Percentiles rank a stretch among this genome's conserved stretches.
These are phyloP conservation scores for Allodekkera sacchari DNA, from an alignment of 805 yeast species.

Conservation along the genomic window DNA sequence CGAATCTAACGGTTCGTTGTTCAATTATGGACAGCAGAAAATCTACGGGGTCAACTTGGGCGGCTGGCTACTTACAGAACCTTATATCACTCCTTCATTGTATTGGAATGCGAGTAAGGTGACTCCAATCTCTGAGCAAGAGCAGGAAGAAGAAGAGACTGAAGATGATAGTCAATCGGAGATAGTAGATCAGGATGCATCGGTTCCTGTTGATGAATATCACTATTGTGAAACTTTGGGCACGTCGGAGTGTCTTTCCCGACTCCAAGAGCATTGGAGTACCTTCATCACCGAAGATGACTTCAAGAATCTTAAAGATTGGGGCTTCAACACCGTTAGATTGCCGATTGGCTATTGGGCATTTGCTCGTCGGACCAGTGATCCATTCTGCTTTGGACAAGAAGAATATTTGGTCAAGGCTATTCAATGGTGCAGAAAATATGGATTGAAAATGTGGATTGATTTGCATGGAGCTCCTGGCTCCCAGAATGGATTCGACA, in stretches of 20 bases:
- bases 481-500: constrained; percentile 93
- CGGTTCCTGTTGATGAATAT: constrained; percentile 77
- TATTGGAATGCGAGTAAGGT: constrained; percentile 29
- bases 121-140: too few relatives aligned
- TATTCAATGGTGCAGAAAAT: constrained; percentile 58
- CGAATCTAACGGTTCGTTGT: too few relatives aligned
- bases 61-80: constrained; percentile 68
- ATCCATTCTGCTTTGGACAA: constrained; percentile 87
- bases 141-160: constrained; percentile 9
- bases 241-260: constrained; percentile 38
- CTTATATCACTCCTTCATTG: constrained; percentile 60
- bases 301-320: constrained; percentile 45
- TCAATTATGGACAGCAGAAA: constrained; percentile 18
- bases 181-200: constrained; percentile 26
- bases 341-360: constrained; percentile 98
- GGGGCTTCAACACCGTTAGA: constrained; percentile 78
- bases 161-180: too few relatives aligned
- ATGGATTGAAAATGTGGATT: constrained; percentile 72
- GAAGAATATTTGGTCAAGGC: constrained; percentile 65
- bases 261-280: constrained; percentile 66
- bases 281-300: constrained; percentile 71
- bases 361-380: constrained; percentile 47
- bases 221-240: constrained; percentile 59
- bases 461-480: constrained; percentile 97
- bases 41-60: constrained; percentile 49